Evolutionary conservation across 352 stramenopile genomes (phyloP), one percentile per base, ranked within the genome.

Genomic region (Phytophthora crassamura): DNA sequence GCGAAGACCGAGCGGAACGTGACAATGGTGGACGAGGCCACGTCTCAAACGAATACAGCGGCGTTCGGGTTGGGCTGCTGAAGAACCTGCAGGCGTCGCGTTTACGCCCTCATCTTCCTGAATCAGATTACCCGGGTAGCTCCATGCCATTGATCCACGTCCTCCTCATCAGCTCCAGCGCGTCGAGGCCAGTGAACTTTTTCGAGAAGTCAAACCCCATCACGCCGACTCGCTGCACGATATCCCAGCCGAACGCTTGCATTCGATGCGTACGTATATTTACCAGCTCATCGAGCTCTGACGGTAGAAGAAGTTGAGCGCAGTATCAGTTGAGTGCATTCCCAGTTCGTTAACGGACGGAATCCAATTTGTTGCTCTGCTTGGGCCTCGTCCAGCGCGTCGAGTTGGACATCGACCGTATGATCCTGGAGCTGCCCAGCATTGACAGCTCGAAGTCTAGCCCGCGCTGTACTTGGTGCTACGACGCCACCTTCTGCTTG

Each of bases 131-230:
- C 14, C 53, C 48, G 2, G 62, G 50, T 42, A 82, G 60, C 3
- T 40, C n/a, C 18, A 78, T 63, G 18, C 70, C 49, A 20, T 66
- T 59, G 14, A 42, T 35, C 74, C 70, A 80, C 28, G 68, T 71
- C 42, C 68, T 73, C 15, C 64, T 46, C 67, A 80, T 74, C 38
- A 78, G 39, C 7, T 69, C 35, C 12, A 52, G 60, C 12, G 74
- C 51, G 20, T 72, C 57, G 9, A 75, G 60, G 3, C 61, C 56
- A 6, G 28, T 33, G 41, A 82, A 82, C 2, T 41, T 55, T 52
- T 82, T 82, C 0, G 63, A 49, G 46, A 68, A 78, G 16, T 71
- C 64, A 36, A 78, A 82, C 54, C 66, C 60, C 57, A 80, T 69
- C 8, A 74, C 35, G 22, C 52, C 51, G 3, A 75, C 59, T 22